Percentiles rank a stretch among this genome's conserved stretches.
Conservation (phyloP, 2,329 filamentous ascomycete species). For the Fusarium paranaense region DNA sequence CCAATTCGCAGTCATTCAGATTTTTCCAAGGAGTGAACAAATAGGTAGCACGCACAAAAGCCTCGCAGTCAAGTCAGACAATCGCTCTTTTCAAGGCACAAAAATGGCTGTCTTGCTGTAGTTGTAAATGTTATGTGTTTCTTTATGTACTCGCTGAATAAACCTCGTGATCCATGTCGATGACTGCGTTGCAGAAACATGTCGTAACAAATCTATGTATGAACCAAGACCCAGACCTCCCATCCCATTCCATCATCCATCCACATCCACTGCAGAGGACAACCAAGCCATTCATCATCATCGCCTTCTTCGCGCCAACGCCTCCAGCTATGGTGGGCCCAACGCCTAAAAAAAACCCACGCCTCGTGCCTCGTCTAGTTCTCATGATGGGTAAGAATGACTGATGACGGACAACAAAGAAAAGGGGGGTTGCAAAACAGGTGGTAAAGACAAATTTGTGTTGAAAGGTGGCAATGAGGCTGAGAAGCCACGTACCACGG, state of each 20-base stretch:
- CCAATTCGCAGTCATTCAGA: neutral
- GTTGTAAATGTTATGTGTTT: slow-evolving; percentile 3
- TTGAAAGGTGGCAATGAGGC: neutral
- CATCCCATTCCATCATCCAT: slow-evolving; percentile 21
- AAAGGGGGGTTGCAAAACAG: slow-evolving; percentile 23
- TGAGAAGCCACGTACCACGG: slow-evolving; percentile 1
- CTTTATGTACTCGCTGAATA: slow-evolving; percentile 29
- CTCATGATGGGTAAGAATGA: slow-evolving; percentile 19
- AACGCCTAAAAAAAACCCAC: slow-evolving; percentile 28
- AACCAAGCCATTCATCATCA: slow-evolving; percentile 7
- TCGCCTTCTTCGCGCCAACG: slow-evolving; percentile 35
- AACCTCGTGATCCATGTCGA: slow-evolving; percentile 37
- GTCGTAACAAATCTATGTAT: slow-evolving; percentile 41
- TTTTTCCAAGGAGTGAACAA: neutral
- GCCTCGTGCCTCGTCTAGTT: slow-evolving; percentile 28
- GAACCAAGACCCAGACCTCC: slow-evolving; percentile 17
- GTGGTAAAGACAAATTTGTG: slow-evolving; percentile 23
- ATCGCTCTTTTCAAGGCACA: neutral
- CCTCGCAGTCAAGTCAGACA: neutral
- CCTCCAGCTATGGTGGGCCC: slow-evolving; percentile 24
- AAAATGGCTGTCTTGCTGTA: neutral
- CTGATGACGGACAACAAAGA: slow-evolving; percentile 18
- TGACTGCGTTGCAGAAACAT: slow-evolving; percentile 33
- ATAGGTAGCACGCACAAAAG: neutral
- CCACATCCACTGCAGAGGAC: slow-evolving; percentile 12